Base-by-base conservation (phyloP, 345 rosid genomes). In the Mercurialis annua region DNA sequence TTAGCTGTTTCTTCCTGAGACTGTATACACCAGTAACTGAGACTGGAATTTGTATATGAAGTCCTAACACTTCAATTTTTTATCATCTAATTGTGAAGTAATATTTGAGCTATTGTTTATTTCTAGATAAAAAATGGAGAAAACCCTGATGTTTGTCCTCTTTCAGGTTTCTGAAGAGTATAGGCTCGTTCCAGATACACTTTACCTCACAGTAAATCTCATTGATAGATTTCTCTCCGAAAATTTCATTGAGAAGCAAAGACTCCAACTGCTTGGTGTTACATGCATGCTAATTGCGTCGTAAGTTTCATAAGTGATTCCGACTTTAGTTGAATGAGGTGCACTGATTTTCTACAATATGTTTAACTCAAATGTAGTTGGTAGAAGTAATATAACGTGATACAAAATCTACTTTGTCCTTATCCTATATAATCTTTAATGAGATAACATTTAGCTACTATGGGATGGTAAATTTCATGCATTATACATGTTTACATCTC, bases 281-380 rank as follows among this genome's bases (percentile, higher is more conserved):
- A 64, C 95, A 68, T 90, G 96, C 91, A 86, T 93, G 98, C 85
- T 90, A 70, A 89, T 93, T 77, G 90, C 98, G 72, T 89, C 98
- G 98, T 93, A 87, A 89, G 98, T 79, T 30, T 62, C 49, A 61
- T 66, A 38, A 10, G 29, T 74, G 49, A 38, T 5, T 59, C 44
- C 21, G 20, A 51, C 59, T 27, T 65, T 59, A n/a, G n/a, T 56
- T 23, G 44, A 33, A 15, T 20, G 30, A 16, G 2, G 44, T 67
- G 64, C 30, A n/a, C 27, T 58, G 11, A 8, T 23, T 58, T 56
- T 20, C 26, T 1, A 21, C n/a, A 20, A 44, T 21, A 26, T 64
- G 15, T 52, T 11, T 23, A 29, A 18, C 43, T 52, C 20, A n/a
- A 67, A 11, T 46, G 15, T 2, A 16, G 20, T 47, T 9, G 2